Percentiles rank a stretch among this genome's conserved stretches.
These are phyloP conservation scores for Oehlia diaphana DNA, from an alignment of 192 early-diverging fungal genomes.

Conservation along the genomic window DNA sequence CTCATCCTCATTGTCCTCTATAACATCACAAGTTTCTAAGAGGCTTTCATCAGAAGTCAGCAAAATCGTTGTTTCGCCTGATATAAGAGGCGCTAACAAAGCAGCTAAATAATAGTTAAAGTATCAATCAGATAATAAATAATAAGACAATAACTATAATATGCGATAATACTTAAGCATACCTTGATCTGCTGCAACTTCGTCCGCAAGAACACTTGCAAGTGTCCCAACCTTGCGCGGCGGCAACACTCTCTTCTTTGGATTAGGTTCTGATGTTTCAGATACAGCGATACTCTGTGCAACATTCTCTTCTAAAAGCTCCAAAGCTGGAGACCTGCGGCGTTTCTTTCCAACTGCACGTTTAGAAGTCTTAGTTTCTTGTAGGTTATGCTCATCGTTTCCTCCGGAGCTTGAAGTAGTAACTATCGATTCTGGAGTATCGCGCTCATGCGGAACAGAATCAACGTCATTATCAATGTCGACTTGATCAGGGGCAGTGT, in stretches of 20 bases:
- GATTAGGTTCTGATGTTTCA: background rate
- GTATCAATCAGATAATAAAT: background rate
- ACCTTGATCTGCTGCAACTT: conserved; percentile 10
- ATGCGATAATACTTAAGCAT: background rate
- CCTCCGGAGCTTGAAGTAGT: background rate
- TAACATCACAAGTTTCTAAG: conserved; percentile 7
- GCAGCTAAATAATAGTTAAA: background rate
- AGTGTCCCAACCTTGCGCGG: conserved; percentile 14
- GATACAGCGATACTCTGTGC: background rate
- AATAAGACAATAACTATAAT: background rate
- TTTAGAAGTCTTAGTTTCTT: background rate
- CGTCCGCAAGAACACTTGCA: conserved; percentile 5
- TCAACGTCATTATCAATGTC: background rate
- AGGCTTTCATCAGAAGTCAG: conserved; percentile 1
- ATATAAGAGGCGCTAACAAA: background rate
- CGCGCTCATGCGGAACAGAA: background rate
- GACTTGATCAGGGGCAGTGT: background rate
- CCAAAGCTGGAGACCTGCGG: background rate
- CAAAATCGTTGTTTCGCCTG: background rate
- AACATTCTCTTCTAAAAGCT: background rate
- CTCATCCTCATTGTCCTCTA: conserved; percentile 1
- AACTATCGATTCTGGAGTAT: background rate
- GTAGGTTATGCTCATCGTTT: background rate
- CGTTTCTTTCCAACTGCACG: background rate
- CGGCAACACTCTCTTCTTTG: conserved; percentile 4